Conservation (phyloP, 257 asterid species). For the Nyctanthes arbortristis region DNA sequence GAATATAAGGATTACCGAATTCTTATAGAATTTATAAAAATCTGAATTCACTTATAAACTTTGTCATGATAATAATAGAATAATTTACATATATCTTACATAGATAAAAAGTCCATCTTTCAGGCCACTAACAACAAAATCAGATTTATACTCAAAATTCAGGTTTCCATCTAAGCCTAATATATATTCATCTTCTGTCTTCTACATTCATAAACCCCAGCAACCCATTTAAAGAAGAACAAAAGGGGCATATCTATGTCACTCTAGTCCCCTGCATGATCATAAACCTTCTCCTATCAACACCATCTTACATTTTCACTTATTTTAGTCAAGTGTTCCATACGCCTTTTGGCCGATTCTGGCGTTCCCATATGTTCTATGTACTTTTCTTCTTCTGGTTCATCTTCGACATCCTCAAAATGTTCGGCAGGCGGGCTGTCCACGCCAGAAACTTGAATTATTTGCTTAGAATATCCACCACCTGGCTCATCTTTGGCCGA, state of each 20-base stretch:
- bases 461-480: constrained; percentile 65
- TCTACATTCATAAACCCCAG: not conserved
- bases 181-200: not conserved
- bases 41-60: no score
- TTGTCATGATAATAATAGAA: no score
- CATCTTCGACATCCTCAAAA: constrained; percentile 37
- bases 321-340: constrained; percentile 73
- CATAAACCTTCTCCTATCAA: constrained; percentile 57
- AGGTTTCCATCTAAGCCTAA: no score
- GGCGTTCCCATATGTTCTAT: constrained; percentile 34
- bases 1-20: no score
- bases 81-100: no score
- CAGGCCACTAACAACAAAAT: no score
- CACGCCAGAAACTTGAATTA: constrained; percentile 33
- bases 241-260: constrained; percentile 15
- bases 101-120: no score
- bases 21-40: no score
- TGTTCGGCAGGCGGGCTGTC: constrained; percentile 42
- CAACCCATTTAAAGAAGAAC: not conserved
- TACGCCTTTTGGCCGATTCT: constrained; percentile 73
- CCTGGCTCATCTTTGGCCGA: constrained; percentile 91
- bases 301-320: constrained; percentile 72
- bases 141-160: no score
- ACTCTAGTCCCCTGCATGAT: constrained; percentile 75
- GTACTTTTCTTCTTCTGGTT: constrained; percentile 32